Conservation (phyloP, 2,329 filamentous ascomycete species). For the Apiospora marii region DNA sequence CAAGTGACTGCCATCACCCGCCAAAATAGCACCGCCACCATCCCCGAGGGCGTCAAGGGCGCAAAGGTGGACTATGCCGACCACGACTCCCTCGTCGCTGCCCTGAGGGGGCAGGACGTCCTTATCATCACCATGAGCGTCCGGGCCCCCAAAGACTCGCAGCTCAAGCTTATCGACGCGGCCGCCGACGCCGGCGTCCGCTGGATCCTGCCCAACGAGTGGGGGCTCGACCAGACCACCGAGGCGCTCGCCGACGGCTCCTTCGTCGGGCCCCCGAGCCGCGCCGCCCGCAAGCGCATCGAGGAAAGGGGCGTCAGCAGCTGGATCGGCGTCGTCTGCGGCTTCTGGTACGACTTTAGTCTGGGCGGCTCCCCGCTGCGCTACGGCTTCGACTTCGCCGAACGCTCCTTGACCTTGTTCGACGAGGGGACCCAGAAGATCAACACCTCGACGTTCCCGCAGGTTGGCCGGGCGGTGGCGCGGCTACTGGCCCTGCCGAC, state of each 20-base stretch:
- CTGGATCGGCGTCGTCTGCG: conserved; percentile 54
- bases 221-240: conserved; percentile 49
- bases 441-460: conserved; percentile 48
- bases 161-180: conserved; percentile 59
- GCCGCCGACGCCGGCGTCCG: conserved; percentile 62
- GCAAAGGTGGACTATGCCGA: conserved; percentile 54
- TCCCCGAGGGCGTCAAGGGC: conserved; percentile 54
- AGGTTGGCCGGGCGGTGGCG: conserved; percentile 58
- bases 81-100: conserved; percentile 52
- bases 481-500: conserved; percentile 52
- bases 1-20: conserved; percentile 59
- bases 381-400: conserved; percentile 59
- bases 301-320: conserved; percentile 47
- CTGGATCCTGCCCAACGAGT: conserved; percentile 47
- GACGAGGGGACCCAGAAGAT: conserved; percentile 66
- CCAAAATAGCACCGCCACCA: conserved; percentile 43
- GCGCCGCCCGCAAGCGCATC: conserved; percentile 44
- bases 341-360: conserved; percentile 65
- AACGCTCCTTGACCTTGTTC: conserved; percentile 52
- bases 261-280: conserved; percentile 35
- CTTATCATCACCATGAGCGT: conserved; percentile 61
- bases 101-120: conserved; percentile 62
- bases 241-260: conserved; percentile 46
- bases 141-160: conserved; percentile 52
- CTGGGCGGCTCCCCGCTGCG: conserved; percentile 47